Percentiles rank a stretch among this genome's conserved stretches.
These are phyloP conservation scores for Ogataea nakhonphanomensis DNA, from an alignment of 805 yeast genomes.

Conservation along the genomic window DNA sequence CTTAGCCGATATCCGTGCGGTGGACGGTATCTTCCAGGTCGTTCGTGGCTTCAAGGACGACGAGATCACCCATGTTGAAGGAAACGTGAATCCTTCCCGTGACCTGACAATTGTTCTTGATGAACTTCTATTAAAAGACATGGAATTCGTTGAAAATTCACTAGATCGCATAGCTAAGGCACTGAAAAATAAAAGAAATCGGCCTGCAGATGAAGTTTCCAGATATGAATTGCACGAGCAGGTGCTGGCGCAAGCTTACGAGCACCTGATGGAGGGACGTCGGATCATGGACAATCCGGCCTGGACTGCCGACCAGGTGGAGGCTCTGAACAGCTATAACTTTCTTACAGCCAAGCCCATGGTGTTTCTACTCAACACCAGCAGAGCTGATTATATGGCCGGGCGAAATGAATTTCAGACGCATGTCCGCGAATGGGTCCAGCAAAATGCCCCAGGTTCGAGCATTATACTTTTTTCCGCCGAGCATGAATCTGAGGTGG, in stretches of 20 bases:
- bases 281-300: constrained; percentile 76
- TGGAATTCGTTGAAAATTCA: constrained; percentile 71
- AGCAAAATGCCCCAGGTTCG: constrained; percentile 77
- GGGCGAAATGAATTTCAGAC: constrained; percentile 84
- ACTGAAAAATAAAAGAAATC: constrained; percentile 75
- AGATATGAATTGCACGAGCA: constrained; percentile 83
- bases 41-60: constrained; percentile 63
- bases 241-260: constrained; percentile 71
- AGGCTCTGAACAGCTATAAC: constrained; percentile 78
- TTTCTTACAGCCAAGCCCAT: constrained; percentile 94
- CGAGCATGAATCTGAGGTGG: constrained; percentile 28
- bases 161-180: constrained; percentile 56
- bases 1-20: constrained; percentile 63
- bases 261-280: constrained; percentile 74
- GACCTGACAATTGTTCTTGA: constrained; percentile 63
- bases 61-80: constrained; percentile 66
- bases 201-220: constrained; percentile 63
- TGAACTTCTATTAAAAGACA: constrained; percentile 62
- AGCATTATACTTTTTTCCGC: constrained; percentile 34
- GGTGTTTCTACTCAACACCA: constrained; percentile 85
- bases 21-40: constrained; percentile 68
- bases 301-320: constrained; percentile 92
- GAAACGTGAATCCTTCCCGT: constrained; percentile 58
- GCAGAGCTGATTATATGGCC: constrained; percentile 83
- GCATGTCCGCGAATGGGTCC: constrained; percentile 88